Conservation (phyloP, 2,329 filamentous ascomycete genomes). For the Reticulascus tulasneorum region DNA sequence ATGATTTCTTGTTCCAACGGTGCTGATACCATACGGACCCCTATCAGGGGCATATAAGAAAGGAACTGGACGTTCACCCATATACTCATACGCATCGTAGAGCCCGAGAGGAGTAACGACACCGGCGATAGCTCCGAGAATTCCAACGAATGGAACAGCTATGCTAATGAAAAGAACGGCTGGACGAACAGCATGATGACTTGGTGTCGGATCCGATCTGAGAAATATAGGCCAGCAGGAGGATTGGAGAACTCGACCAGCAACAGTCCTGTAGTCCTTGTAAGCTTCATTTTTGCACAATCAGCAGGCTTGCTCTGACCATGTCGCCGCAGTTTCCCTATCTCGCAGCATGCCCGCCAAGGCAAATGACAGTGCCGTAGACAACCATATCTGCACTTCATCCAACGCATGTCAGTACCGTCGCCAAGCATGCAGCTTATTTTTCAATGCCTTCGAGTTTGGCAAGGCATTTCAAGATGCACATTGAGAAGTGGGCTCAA, state of each 20-base stretch:
- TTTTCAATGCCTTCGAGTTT: no score
- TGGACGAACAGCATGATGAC: slow-evolving; percentile 22
- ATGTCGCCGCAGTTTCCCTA: slow-evolving; percentile 31
- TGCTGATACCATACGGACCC: slow-evolving; percentile 34
- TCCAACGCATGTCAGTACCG: no score
- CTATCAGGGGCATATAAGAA: slow-evolving; percentile 35
- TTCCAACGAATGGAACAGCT: slow-evolving; percentile 20
- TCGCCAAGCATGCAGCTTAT: no score
- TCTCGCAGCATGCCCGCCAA: slow-evolving; percentile 30
- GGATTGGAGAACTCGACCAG: slow-evolving; percentile 25
- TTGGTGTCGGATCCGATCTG: slow-evolving; percentile 28
- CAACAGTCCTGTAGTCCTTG: slow-evolving; percentile 12
- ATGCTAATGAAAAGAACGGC: slow-evolving; percentile 11
- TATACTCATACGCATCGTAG: slow-evolving; percentile 30
- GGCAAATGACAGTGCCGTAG: slow-evolving; percentile 29
- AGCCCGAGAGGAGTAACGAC: slow-evolving; percentile 43
- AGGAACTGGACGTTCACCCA: slow-evolving; percentile 9
- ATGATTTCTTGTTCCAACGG: slow-evolving; percentile 26
- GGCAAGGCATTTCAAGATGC: no score
- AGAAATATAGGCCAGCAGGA: slow-evolving; percentile 39
- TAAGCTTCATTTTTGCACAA: neutral
- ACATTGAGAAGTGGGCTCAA: neutral
- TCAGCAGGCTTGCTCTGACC: slow-evolving; percentile 18
- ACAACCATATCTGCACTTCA: slow-evolving; percentile 32
- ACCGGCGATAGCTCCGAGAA: slow-evolving; percentile 34